Evolutionary conservation across 768 basidiomycete genomes (phyloP), one percentile per base, ranked within the genome.

Genomic region (Trametes meyenii): DNA sequence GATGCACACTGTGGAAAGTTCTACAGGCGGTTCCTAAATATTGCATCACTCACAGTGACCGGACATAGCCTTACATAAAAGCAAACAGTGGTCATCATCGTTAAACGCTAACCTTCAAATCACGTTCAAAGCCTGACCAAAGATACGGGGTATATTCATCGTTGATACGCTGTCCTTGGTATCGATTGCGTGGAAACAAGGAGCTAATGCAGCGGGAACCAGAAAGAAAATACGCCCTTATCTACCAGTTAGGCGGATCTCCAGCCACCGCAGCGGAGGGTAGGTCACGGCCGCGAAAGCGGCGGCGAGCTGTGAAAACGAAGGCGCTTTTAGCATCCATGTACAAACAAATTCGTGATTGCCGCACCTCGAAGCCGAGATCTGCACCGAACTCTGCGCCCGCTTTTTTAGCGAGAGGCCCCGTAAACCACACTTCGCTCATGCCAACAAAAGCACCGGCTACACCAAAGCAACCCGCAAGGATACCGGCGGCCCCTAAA

Each of bases 391-490:
- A 77, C 48, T 71, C 70, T 2, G 69, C 75, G 13, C 81, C 81
- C 4, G 81, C 78, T 45, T 75, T 59, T 48, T 66, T 68, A 3
- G 76, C 84, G 5, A 84, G 67, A 0, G 82, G 83, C 0, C 84
- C 84, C 1, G 76, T 80, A 57, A 82, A 84, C 81, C 82, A 82
- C 6, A 71, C 74, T 60, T 81, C 76, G 11, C 82, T 77, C 83
- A 85, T 85, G 1, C 81, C 79, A 5, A 83, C 70, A 0, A 84
- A 78, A 0, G 83, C 82, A 1, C 81, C 81, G 0, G 68, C 77
- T 4, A 79, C 77, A 11, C 83, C 83, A 54, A 76, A 81, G 60
- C 73, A 77, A 24, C 73, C 77, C 0, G 83, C 83, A 42, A 78
- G 62, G 1, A 84, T 66, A 24, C 80, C 84, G 0, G 84, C 83